Evolutionary conservation across 2,329 filamentous ascomycete species (phyloP).

Genomic region (Hyphodiscus sp.): DNA sequence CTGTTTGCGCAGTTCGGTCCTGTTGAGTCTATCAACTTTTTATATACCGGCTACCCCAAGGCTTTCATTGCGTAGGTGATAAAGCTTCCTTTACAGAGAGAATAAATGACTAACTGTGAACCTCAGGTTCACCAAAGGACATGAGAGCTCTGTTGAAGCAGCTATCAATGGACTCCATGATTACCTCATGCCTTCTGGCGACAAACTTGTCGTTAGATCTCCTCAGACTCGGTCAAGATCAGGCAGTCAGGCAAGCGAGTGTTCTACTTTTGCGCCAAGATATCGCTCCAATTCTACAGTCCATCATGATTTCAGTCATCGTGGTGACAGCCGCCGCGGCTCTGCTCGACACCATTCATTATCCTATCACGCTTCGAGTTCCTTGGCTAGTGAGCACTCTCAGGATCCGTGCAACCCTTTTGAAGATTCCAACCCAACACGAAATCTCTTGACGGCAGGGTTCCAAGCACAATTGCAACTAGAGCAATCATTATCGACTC

Average conservation of each 20-base stretch:
- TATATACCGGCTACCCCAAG: not conserved
- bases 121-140: not conserved
- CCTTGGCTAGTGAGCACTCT: not conserved
- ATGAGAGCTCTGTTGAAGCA: not conserved
- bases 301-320: not conserved
- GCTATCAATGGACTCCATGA: not conserved
- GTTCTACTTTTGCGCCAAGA: not conserved
- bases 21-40: slow-evolving; percentile 19
- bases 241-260: slow-evolving; percentile 8
- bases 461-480: not conserved
- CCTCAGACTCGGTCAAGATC: slow-evolving; percentile 1
- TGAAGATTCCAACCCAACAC: not conserved
- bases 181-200: not conserved
- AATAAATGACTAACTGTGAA: not conserved
- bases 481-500: not conserved
- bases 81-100: not conserved
- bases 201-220: not conserved
- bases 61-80: slow-evolving; percentile 21
- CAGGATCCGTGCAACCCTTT: not conserved
- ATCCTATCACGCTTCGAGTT: not conserved
- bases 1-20: slow-evolving; percentile 18
- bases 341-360: not conserved
- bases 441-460: not conserved
- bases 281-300: not conserved
- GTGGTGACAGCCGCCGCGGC: not conserved